A percentile compares a stretch with the other conserved stretches of the same genome.
These are phyloP conservation scores for Teratosphaeria epicoccoides DNA, from an alignment of 2,329 filamentous ascomycete genomes.

Conservation along the genomic window DNA sequence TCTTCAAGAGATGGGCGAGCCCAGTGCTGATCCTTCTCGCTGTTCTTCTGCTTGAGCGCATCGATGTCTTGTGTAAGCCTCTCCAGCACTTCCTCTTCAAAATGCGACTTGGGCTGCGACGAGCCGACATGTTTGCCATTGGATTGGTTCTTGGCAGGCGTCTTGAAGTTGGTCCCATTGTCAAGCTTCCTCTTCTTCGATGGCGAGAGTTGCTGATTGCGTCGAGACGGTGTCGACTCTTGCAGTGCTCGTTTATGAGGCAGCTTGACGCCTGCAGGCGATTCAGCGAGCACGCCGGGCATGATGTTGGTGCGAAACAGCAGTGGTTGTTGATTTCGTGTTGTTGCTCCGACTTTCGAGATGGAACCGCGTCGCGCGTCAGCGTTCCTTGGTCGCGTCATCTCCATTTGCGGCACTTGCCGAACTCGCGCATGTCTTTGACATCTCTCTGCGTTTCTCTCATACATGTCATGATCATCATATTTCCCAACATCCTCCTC, in stretches of 20 bases:
- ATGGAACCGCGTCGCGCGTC: not conserved
- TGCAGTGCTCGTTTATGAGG: conserved; percentile 38
- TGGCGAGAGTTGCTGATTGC: conserved; percentile 39
- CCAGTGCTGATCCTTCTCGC: conserved; percentile 93
- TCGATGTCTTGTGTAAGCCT: conserved; percentile 91
- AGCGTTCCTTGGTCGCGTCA: not conserved
- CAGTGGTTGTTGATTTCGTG: not conserved
- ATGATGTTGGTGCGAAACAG: conserved; percentile 11
- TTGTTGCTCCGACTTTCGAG: not conserved
- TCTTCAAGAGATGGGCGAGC: conserved; percentile 51
- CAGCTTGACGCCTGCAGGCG: conserved; percentile 17
- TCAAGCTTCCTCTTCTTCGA: conserved; percentile 82
- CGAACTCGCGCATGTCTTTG: not conserved
- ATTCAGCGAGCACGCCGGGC: conserved; percentile 23
- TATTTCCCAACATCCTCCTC: too few relatives aligned
- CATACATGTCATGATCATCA: too few relatives aligned
- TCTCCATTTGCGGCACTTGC: not conserved
- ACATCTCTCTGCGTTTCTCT: too few relatives aligned
- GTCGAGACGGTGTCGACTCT: conserved; percentile 35
- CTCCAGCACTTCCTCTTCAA: conserved; percentile 88
- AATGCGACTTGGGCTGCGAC: conserved; percentile 76
- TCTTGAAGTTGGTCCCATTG: conserved; percentile 51
- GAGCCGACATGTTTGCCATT: conserved; percentile 53
- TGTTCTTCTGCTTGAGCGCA: conserved; percentile 72
- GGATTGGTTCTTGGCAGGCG: conserved; percentile 36